phyloP scores from a whole-genome alignment of 805 yeast species.

The Kregervanrija fluxuum region DNA sequence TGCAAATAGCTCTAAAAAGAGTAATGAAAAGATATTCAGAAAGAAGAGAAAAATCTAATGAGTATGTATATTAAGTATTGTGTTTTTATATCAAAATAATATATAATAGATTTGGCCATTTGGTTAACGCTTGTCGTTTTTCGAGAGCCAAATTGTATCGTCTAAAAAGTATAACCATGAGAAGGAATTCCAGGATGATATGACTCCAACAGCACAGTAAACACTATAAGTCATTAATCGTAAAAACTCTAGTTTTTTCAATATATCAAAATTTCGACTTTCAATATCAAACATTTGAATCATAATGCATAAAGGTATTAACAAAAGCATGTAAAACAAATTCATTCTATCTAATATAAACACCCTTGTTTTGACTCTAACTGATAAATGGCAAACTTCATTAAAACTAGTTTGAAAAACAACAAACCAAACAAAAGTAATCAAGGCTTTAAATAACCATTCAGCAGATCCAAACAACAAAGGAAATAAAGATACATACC shows the following conservation, averaged over 20 bases:
- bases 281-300: constrained; percentile 44
- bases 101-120: too few species aligned
- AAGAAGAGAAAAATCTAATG: too few species aligned
- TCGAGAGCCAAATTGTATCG: constrained; percentile 54
- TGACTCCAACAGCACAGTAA: constrained; percentile 79
- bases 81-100: too few species aligned
- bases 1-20: too few species aligned
- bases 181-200: constrained; percentile 81
- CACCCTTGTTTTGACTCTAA: constrained; percentile 34
- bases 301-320: constrained; percentile 53
- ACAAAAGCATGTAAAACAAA: constrained; percentile 56
- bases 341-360: constrained; percentile 70
- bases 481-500: constrained; percentile 85
- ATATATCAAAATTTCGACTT: constrained; percentile 42
- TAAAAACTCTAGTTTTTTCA: constrained; percentile 62
- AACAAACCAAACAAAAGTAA: constrained; percentile 81
- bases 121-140: constrained; percentile 12
- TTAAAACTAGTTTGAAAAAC: constrained; percentile 66
- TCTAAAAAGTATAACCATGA: constrained; percentile 85
- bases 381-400: constrained; percentile 48
- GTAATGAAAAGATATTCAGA: too few species aligned
- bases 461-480: constrained; percentile 74
- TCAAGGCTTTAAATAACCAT: constrained; percentile 65
- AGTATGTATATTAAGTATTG: too few species aligned
- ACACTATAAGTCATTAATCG: constrained; percentile 78